Evolutionary conservation across 176 grass and related monocot species (phyloP).

Genomic region (Oryza glumipatula): DNA sequence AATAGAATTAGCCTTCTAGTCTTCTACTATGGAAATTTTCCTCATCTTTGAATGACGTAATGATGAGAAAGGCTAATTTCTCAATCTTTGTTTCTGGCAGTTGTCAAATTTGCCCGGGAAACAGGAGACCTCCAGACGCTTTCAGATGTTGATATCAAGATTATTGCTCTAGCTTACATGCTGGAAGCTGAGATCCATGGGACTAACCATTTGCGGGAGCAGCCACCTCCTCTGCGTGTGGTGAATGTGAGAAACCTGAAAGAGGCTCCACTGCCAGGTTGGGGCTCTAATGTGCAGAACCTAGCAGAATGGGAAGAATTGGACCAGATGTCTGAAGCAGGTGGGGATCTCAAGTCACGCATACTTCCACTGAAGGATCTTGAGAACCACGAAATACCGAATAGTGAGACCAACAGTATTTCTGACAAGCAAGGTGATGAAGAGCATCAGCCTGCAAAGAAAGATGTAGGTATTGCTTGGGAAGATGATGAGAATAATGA

Average conservation of each 20-base stretch:
- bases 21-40: not conserved
- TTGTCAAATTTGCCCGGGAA: conserved; percentile 88
- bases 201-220: conserved; percentile 75
- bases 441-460: conserved; percentile 41
- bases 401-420: conserved; percentile 27
- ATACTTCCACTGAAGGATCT: conserved; percentile 89
- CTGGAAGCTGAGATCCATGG: conserved; percentile 85
- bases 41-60: not conserved
- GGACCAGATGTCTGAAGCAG: conserved; percentile 63
- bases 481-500: conserved; percentile 71
- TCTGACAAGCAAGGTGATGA: conserved; percentile 42
- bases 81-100: conserved; percentile 39
- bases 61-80: conserved; percentile 5
- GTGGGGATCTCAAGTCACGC: conserved; percentile 46
- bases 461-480: conserved; percentile 56
- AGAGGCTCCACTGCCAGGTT: conserved; percentile 70
- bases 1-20: not conserved
- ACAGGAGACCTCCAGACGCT: conserved; percentile 93
- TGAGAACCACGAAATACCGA: conserved; percentile 55
- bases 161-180: conserved; percentile 95
- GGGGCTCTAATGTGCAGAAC: conserved; percentile 90
- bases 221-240: conserved; percentile 71
- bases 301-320: conserved; percentile 89
- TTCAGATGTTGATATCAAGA: conserved; percentile 95
- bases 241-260: conserved; percentile 66